Conservation (phyloP, 768 basidiomycete genomes). For the Phylloporus rhodoxanthus region DNA sequence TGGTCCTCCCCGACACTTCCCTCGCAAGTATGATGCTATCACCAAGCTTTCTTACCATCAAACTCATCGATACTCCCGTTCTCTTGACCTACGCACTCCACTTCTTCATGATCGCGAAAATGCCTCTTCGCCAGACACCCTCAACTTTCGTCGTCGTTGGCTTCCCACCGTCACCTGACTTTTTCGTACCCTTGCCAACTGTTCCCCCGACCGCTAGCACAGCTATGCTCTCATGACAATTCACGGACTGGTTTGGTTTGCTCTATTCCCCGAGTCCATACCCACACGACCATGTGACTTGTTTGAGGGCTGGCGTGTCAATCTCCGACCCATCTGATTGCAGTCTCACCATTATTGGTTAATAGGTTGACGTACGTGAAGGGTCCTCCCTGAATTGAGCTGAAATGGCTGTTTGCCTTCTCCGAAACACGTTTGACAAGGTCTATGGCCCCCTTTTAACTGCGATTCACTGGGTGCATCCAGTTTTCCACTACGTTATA, state of each 20-base stretch:
- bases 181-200: background rate
- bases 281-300: background rate
- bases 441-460: background rate
- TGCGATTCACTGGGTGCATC: background rate
- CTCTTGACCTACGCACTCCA: background rate
- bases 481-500: background rate
- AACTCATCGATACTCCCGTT: background rate
- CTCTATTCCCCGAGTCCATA: conserved; percentile 7
- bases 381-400: background rate
- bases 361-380: background rate
- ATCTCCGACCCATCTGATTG: background rate
- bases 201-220: background rate
- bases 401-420: background rate
- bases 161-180: conserved; percentile 8
- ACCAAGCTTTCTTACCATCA: conserved; percentile 3
- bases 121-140: background rate
- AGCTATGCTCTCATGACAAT: background rate
- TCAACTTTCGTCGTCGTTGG: background rate
- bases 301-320: background rate
- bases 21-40: background rate
- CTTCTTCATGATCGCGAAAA: background rate
- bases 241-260: conserved; percentile 6
- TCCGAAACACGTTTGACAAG: background rate
- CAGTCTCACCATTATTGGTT: background rate
- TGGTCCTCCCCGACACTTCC: background rate